phyloP scores from a whole-genome alignment of 176 grass and related monocot species.

The Eleusine indica region DNA sequence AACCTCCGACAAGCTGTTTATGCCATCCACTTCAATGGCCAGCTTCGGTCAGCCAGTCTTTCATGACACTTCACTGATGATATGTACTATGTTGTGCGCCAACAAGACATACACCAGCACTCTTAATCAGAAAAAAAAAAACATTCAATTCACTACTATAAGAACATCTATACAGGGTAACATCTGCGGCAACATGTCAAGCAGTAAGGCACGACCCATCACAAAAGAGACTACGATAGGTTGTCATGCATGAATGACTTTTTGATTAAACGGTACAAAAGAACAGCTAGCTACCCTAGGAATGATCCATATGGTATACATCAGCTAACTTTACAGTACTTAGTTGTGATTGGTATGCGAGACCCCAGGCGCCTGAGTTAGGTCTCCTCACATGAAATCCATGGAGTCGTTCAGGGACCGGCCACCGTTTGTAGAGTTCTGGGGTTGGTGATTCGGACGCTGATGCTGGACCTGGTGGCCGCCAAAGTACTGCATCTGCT shows the following conservation, averaged over 20 bases:
- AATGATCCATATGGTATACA: slow-evolving; percentile 48
- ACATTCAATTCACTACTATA: slow-evolving; percentile 41
- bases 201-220: slow-evolving; percentile 18
- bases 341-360: slow-evolving; percentile 15
- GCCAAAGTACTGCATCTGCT: slow-evolving; percentile 64
- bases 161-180: slow-evolving; percentile 39
- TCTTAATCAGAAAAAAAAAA: slow-evolving; percentile 24
- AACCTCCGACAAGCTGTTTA: not conserved
- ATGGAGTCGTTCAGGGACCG: slow-evolving; percentile 79
- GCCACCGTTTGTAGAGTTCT: slow-evolving; percentile 56
- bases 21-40: not conserved
- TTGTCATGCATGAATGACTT: slow-evolving; percentile 15
- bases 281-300: slow-evolving; percentile 52
- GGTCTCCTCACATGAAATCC: slow-evolving; percentile 83
- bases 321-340: slow-evolving; percentile 59
- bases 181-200: slow-evolving; percentile 29
- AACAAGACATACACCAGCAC: not conserved
- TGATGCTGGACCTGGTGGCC: slow-evolving; percentile 53
- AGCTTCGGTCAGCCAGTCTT: not conserved
- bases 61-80: not conserved
- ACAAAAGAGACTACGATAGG: not conserved
- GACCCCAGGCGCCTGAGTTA: not conserved
- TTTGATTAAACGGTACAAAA: slow-evolving; percentile 46
- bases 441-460: slow-evolving; percentile 36
- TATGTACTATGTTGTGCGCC: not conserved